Conservation (phyloP, 2,329 filamentous ascomycete species). For the Periconia sp. region DNA sequence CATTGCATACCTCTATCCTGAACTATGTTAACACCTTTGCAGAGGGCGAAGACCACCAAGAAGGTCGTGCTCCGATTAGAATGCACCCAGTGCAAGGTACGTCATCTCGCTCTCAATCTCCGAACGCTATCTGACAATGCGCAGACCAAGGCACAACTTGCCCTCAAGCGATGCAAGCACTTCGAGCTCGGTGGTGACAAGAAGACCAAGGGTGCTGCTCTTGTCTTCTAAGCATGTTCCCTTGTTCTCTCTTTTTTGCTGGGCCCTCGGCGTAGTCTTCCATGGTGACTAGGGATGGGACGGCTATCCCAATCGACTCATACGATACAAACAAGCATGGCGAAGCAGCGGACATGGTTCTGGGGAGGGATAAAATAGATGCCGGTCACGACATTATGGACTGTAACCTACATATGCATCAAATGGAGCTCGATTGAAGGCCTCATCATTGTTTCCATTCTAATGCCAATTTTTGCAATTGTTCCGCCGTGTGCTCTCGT, state of each 20-base stretch:
- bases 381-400: constrained; percentile 39
- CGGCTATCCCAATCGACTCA: constrained; percentile 38
- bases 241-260: constrained; percentile 44
- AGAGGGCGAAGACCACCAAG: constrained; percentile 99
- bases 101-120: not conserved
- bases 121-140: constrained; percentile 14
- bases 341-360: constrained; percentile 30
- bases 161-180: constrained; percentile 99
- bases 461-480: not conserved
- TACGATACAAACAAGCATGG: constrained; percentile 26
- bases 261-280: constrained; percentile 43
- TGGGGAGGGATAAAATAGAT: constrained; percentile 36
- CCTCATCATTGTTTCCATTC: constrained; percentile 3
- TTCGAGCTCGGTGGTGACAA: constrained; percentile 99
- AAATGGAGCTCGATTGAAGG: constrained; percentile 44
- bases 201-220: constrained; percentile 99
- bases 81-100: constrained; percentile 85
- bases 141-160: constrained; percentile 88
- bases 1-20: not conserved
- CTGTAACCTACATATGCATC: constrained; percentile 45
- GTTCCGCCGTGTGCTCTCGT: not conserved
- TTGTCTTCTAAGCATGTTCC: constrained; percentile 88
- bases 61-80: constrained; percentile 99
- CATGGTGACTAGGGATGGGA: constrained; percentile 36
- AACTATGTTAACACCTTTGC: constrained; percentile 16